A percentile compares a stretch with the other conserved stretches of the same genome.
Evolutionary conservation across 805 yeast genomes (phyloP).

Genomic region (Lipomyces japonicus): DNA sequence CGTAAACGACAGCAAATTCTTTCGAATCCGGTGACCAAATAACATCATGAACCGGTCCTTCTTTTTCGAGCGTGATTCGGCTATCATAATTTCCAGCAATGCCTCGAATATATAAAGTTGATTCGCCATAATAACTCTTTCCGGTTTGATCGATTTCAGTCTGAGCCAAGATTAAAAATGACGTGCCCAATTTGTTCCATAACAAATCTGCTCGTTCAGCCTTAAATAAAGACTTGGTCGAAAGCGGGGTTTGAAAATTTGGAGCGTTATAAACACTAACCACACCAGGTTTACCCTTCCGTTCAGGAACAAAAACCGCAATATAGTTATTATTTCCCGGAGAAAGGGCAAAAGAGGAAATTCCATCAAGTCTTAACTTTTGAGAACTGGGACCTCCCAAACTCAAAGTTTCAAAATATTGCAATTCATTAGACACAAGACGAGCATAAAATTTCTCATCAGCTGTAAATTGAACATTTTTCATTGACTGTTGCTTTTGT

Average conservation of each 20-base stretch:
- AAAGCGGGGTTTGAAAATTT: slow-evolving; percentile 68
- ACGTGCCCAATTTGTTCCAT: slow-evolving; percentile 95
- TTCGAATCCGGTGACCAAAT: slow-evolving; percentile 96
- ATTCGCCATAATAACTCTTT: slow-evolving; percentile 94
- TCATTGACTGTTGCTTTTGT: slow-evolving; percentile 70
- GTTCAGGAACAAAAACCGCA: slow-evolving; percentile 87
- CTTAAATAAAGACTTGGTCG: slow-evolving; percentile 85
- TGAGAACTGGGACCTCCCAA: slow-evolving; percentile 48
- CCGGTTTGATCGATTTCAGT: slow-evolving; percentile 95
- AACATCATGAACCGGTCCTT: slow-evolving; percentile 96
- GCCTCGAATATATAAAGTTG: slow-evolving; percentile 83
- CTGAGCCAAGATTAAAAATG: slow-evolving; percentile 85
- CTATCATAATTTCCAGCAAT: slow-evolving; percentile 90
- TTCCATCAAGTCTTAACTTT: slow-evolving; percentile 51
- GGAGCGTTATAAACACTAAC: slow-evolving; percentile 82
- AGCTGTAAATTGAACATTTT: slow-evolving; percentile 69
- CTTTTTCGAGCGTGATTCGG: slow-evolving; percentile 79
- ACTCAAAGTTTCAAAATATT: slow-evolving; percentile 57
- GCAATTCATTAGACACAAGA: slow-evolving; percentile 57
- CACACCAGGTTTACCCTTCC: slow-evolving; percentile 81
- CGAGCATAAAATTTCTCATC: slow-evolving; percentile 73
- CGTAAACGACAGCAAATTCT: slow-evolving; percentile 96
- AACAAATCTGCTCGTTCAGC: slow-evolving; percentile 89
- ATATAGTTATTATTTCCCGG: slow-evolving; percentile 89
- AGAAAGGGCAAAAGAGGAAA: slow-evolving; percentile 62